These are phyloP conservation scores for Lipomyces orientalis DNA, from an alignment of 805 yeast genomes.

Conservation along the genomic window DNA sequence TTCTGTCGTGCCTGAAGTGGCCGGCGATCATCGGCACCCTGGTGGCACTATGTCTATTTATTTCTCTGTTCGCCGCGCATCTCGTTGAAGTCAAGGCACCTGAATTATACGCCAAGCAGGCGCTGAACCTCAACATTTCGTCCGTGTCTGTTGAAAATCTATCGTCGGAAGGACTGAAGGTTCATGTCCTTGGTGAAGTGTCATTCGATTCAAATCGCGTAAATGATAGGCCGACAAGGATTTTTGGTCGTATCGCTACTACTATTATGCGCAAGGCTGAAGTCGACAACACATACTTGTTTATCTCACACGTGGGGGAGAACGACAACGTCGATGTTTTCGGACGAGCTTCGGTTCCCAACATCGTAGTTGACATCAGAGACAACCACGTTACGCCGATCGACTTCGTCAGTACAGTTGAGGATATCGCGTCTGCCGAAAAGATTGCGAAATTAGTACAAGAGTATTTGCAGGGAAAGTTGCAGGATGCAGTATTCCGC, in stretches of 20 bases:
- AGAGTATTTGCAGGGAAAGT: slow-evolving; percentile 26
- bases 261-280: slow-evolving; percentile 34
- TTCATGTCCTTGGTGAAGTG: slow-evolving; percentile 31
- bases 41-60: slow-evolving; percentile 10
- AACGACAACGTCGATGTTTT: slow-evolving; percentile 12
- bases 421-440: slow-evolving; percentile 28
- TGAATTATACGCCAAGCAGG: slow-evolving; percentile 29
- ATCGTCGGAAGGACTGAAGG: slow-evolving; percentile 24
- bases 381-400: slow-evolving; percentile 31
- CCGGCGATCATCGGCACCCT: slow-evolving; percentile 16
- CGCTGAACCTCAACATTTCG: slow-evolving; percentile 27
- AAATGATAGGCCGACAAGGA: slow-evolving; percentile 26
- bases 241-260: slow-evolving; percentile 33
- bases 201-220: slow-evolving; percentile 33
- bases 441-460: slow-evolving; percentile 34
- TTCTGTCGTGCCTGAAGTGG: slow-evolving; percentile 19
- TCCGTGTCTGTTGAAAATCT: slow-evolving; percentile 27
- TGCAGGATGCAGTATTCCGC: slow-evolving; percentile 24
- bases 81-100: slow-evolving; percentile 24
- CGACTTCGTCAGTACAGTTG: slow-evolving; percentile 33
- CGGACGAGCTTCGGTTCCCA: slow-evolving; percentile 36
- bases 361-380: slow-evolving; percentile 33
- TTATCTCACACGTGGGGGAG: slow-evolving; percentile 30
- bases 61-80: slow-evolving; percentile 16
- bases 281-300: slow-evolving; percentile 21